Base-by-base conservation (phyloP, 2,329 filamentous ascomycete species). In the Trichoderma afroharzianum region DNA sequence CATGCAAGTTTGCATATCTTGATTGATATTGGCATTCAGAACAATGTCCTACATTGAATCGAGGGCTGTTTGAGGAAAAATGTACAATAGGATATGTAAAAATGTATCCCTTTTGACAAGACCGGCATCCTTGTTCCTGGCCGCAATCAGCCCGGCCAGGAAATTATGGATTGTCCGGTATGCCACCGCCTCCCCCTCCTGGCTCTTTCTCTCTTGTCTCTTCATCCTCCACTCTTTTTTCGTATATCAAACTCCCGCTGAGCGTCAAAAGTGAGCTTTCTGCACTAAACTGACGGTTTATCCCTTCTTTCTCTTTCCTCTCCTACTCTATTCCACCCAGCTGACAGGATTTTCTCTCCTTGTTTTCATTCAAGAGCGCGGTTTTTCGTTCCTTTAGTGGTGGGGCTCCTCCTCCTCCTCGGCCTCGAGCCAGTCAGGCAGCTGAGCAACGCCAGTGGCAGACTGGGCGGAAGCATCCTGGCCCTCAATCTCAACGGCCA, bases 401-500 rank as follows among this genome's bases (percentile, higher is more conserved):
- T 80, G 80, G 71, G 80, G 80, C 70, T 75, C 78, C 75, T 85
- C 83, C 76, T 91, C 89, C 79, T 89, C 83, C 86, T 95, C 91
- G 81, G 94, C 91, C 83, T 95, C 94, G 78, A 97, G 93, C 93
- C 94, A 98, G 85, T 91, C 85, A 78, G 87, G 85, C 72, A 88
- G 82, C 72, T 83, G 84, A 73, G 91, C 87, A 71, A 88, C 85
- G 71, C 87, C 87, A 79, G 88, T 79, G 68, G 85, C 85, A 76
- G 86, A 86, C 81, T 89, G 87, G 75, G 87, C 88, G 73, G 84
- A 82, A 77, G 87, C 86, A 76, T 92, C 89, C 83, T 93, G 90
- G 76, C 95, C 95, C 88, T 98, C 95, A 76, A 98, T 91, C 85
- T 99, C 96, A 77, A 98, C 95, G 78, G 91, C 89, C 88, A 97